phyloP scores from a whole-genome alignment of 2,329 filamentous ascomycete species.

The Cercospora zeae-maydis region DNA sequence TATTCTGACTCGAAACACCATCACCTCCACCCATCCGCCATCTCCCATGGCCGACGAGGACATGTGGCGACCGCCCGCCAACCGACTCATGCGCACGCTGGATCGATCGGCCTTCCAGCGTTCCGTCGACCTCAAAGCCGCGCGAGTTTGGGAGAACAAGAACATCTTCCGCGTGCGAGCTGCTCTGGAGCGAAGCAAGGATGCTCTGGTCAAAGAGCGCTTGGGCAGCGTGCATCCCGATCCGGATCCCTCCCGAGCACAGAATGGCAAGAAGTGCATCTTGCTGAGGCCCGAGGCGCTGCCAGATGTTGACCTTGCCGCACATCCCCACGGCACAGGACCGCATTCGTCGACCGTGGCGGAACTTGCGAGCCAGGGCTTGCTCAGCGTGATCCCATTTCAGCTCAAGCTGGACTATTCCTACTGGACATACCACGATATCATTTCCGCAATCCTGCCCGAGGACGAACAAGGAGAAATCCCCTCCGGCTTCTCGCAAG shows the following conservation, averaged over 20 bases:
- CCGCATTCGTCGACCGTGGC: conserved; percentile 73
- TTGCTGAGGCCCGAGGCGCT: conserved; percentile 44
- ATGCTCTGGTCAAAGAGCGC: conserved; percentile 63
- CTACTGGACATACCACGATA: conserved; percentile 82
- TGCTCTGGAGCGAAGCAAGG: conserved; percentile 60
- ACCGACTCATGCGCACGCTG: conserved; percentile 73
- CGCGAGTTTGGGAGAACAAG: conserved; percentile 69
- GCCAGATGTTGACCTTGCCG: conserved; percentile 28
- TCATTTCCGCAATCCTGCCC: conserved; percentile 77
- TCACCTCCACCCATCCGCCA: not conserved
- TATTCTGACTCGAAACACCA: not conserved
- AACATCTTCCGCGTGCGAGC: conserved; percentile 70
- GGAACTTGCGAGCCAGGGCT: conserved; percentile 64
- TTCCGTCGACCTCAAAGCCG: conserved; percentile 71
- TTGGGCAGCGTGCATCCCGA: conserved; percentile 62
- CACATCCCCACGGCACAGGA: conserved; percentile 35
- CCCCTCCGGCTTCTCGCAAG: conserved; percentile 79
- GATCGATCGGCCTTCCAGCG: conserved; percentile 81
- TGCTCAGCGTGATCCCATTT: conserved; percentile 71
- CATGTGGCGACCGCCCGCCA: conserved; percentile 75
- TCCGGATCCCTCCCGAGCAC: conserved; percentile 54
- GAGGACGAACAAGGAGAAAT: conserved; percentile 75
- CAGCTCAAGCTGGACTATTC: conserved; percentile 74
- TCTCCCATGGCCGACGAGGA: conserved; percentile 31
- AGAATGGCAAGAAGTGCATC: conserved; percentile 44